phyloP scores from a whole-genome alignment of 495 filamentous ascomycete genomes.

The Annulohypoxylon stygium region DNA sequence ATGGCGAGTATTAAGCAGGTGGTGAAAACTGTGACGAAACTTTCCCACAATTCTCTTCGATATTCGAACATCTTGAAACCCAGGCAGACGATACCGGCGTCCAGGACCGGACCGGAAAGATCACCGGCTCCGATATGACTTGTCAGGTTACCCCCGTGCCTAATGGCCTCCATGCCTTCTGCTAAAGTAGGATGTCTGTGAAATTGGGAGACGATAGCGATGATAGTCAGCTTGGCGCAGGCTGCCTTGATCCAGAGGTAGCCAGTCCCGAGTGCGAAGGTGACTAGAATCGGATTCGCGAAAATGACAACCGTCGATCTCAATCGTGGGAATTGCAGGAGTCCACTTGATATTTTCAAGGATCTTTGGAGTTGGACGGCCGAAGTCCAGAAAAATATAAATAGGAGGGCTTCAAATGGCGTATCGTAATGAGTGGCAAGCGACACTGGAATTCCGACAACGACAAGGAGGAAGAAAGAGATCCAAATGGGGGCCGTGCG shows the following conservation, averaged over 20 bases:
- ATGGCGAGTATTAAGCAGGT: slow-evolving; percentile 50
- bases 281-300: slow-evolving; percentile 59
- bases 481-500: slow-evolving; percentile 49
- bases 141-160: slow-evolving; percentile 15
- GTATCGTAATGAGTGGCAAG: slow-evolving; percentile 40
- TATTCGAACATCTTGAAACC: slow-evolving; percentile 65
- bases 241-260: slow-evolving; percentile 56
- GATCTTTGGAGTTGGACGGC: slow-evolving; percentile 55
- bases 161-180: slow-evolving; percentile 46
- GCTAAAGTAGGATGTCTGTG: slow-evolving; percentile 54
- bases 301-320: slow-evolving; percentile 52
- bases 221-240: slow-evolving; percentile 43
- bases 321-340: slow-evolving; percentile 34
- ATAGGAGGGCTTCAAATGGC: slow-evolving; percentile 53
- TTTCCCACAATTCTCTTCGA: slow-evolving; percentile 56
- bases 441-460: slow-evolving; percentile 47
- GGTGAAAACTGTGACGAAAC: slow-evolving; percentile 53
- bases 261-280: slow-evolving; percentile 56
- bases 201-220: slow-evolving; percentile 51
- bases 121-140: slow-evolving; percentile 59
- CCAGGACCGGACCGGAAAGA: slow-evolving; percentile 57
- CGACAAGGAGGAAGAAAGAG: slow-evolving; percentile 35
- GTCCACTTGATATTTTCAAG: slow-evolving; percentile 47
- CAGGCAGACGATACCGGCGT: slow-evolving; percentile 61
- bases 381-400: slow-evolving; percentile 57